A percentile compares a stretch with the other conserved stretches of the same genome.
These are phyloP conservation scores for Aspergillus tamarii DNA, from an alignment of 2,329 filamentous ascomycete genomes.

Conservation along the genomic window DNA sequence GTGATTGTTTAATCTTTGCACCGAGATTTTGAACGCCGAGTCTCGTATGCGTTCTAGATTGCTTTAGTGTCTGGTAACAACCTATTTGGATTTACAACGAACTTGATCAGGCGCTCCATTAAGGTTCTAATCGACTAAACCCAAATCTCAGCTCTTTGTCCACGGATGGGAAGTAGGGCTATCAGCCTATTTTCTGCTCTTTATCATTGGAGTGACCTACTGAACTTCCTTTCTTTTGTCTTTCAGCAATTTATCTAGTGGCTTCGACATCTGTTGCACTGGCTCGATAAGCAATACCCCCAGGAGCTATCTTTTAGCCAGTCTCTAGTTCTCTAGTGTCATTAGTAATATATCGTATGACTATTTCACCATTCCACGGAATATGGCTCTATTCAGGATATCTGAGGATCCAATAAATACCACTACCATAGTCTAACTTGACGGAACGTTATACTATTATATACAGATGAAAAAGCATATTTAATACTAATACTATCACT, in stretches of 20 bases:
- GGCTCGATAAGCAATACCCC: not conserved
- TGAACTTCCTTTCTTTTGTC: not conserved
- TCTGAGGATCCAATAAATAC: too few relatives aligned
- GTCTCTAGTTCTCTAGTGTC: not conserved
- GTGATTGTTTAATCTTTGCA: too few relatives aligned
- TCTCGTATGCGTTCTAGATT: not conserved
- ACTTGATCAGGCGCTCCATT: not conserved
- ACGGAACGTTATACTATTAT: too few relatives aligned
- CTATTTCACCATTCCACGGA: not conserved
- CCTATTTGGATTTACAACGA: not conserved
- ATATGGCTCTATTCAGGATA: not conserved
- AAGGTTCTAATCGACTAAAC: not conserved
- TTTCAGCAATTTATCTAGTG: not conserved
- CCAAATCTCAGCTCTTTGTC: not conserved
- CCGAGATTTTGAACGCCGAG: not conserved
- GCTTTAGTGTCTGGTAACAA: not conserved
- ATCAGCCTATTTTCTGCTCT: not conserved
- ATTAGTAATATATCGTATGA: not conserved
- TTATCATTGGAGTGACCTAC: not conserved
- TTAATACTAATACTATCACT: too few relatives aligned
- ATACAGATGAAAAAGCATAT: too few relatives aligned
- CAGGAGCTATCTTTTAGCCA: not conserved
- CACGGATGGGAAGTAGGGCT: not conserved
- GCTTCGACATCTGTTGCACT: not conserved
- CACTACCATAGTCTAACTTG: too few relatives aligned